Conservation (phyloP, 1,139 yeast species). For the Sugiyamaella sp. region DNA sequence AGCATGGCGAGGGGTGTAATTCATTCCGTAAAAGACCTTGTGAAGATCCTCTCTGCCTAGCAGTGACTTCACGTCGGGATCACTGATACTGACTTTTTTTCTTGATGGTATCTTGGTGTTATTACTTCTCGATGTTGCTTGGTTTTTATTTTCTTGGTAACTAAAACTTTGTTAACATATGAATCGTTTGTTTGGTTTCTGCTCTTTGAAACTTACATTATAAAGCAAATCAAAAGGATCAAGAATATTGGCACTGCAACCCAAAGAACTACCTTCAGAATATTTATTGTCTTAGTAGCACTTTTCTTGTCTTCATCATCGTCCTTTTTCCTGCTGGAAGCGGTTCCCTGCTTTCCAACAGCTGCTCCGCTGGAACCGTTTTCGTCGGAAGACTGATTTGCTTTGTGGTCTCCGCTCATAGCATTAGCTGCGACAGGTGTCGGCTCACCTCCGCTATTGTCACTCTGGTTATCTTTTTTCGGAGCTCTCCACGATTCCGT, state of each 20-base stretch:
- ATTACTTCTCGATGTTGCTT: background rate
- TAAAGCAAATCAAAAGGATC: conserved; percentile 16
- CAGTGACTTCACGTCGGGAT: conserved; percentile 15
- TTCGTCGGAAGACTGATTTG: background rate
- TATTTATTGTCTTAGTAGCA: conserved; percentile 2
- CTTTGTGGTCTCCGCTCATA: background rate
- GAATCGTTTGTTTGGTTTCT: background rate
- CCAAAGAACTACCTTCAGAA: conserved; percentile 13
- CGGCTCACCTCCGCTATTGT: background rate
- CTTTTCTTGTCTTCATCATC: conserved; percentile 1
- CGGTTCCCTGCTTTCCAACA: background rate
- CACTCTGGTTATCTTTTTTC: background rate
- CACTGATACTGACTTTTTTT: conserved; percentile 10
- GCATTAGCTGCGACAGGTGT: background rate
- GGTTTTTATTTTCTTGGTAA: conserved; percentile 12
- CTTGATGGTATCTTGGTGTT: background rate
- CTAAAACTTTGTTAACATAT: background rate
- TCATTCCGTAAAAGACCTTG: conserved; percentile 57
- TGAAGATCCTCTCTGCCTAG: conserved; percentile 11
- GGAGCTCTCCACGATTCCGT: background rate
- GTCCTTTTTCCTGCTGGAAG: background rate
- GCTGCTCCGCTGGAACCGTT: background rate
- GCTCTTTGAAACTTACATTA: conserved; percentile 15
- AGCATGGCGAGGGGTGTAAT: conserved; percentile 60
- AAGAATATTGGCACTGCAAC: conserved; percentile 9